Percentiles rank a stretch among this genome's conserved stretches.
Evolutionary conservation across 1,284 basidiomycete genomes (phyloP).

Genomic region (Bondarzewia mesenterica): DNA sequence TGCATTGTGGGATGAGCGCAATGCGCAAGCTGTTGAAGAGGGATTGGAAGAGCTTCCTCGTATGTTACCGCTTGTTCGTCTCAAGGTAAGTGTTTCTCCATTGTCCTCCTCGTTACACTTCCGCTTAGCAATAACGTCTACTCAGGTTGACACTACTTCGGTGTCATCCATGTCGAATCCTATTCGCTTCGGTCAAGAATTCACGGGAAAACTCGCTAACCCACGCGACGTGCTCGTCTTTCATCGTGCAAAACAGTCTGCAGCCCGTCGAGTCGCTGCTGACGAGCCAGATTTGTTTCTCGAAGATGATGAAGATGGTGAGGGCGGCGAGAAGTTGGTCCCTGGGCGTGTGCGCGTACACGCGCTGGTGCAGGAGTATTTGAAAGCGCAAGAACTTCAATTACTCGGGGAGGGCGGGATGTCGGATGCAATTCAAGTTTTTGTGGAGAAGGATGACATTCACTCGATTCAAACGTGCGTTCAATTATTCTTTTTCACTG

Average conservation of each 20-base stretch:
- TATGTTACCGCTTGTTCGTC: constrained; percentile 86
- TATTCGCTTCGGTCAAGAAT: constrained; percentile 94
- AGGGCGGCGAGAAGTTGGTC: constrained; percentile 51
- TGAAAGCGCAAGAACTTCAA: constrained; percentile 85
- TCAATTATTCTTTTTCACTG: not conserved
- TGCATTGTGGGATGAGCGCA: constrained; percentile 72
- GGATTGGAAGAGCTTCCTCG: constrained; percentile 59
- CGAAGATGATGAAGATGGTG: constrained; percentile 22
- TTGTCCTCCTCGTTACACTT: not conserved
- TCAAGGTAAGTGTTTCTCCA: constrained; percentile 53
- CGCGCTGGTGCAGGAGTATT: constrained; percentile 81
- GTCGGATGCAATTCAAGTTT: constrained; percentile 86
- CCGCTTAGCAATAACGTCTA: not conserved
- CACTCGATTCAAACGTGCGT: constrained; percentile 84
- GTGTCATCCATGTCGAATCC: constrained; percentile 90
- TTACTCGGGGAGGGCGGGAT: constrained; percentile 80
- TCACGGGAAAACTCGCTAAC: constrained; percentile 87
- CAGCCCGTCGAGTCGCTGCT: constrained; percentile 53
- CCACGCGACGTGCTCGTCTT: constrained; percentile 90
- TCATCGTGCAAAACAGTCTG: constrained; percentile 71
- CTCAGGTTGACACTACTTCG: constrained; percentile 83
- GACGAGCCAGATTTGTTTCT: constrained; percentile 56
- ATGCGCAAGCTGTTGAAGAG: constrained; percentile 51
- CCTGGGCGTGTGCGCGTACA: constrained; percentile 54
- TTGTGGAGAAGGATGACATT: constrained; percentile 92